phyloP scores from a whole-genome alignment of 768 basidiomycete species.

The Tricholoma furcatifolium region DNA sequence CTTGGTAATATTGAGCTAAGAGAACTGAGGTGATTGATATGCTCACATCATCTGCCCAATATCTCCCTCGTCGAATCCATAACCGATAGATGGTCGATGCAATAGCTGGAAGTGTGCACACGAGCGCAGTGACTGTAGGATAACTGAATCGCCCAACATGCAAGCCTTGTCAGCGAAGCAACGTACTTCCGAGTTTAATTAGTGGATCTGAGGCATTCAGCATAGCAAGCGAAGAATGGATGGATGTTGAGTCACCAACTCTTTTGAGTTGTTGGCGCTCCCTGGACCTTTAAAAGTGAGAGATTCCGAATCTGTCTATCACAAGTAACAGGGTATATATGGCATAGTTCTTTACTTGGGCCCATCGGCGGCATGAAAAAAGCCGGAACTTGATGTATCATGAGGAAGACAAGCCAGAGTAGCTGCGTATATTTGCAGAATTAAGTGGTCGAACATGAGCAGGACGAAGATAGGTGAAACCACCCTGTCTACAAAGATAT shows the following conservation, averaged over 20 bases:
- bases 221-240: not conserved
- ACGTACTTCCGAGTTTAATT: constrained; percentile 9
- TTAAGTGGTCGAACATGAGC: too few relatives aligned
- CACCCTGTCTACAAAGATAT: too few relatives aligned
- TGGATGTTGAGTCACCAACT: not conserved
- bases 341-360: too few relatives aligned
- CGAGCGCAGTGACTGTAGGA: constrained; percentile 26
- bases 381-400: too few relatives aligned
- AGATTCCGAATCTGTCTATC: too few relatives aligned
- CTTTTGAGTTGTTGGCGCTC: too few relatives aligned
- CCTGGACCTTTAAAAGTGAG: too few relatives aligned
- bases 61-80: constrained; percentile 26
- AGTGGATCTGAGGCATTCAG: constrained; percentile 6
- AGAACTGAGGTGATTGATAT: not conserved
- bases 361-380: too few relatives aligned
- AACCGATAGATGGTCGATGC: constrained; percentile 29
- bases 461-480: too few relatives aligned
- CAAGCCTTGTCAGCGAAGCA: not conserved
- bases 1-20: constrained; percentile 11
- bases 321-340: too few relatives aligned
- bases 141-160: not conserved
- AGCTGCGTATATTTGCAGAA: too few relatives aligned
- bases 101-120: constrained; percentile 33
- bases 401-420: too few relatives aligned
- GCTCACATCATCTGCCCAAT: constrained; percentile 39